Evolutionary conservation across 495 filamentous ascomycete genomes (phyloP).

Genomic region (Tuber aestivum): DNA sequence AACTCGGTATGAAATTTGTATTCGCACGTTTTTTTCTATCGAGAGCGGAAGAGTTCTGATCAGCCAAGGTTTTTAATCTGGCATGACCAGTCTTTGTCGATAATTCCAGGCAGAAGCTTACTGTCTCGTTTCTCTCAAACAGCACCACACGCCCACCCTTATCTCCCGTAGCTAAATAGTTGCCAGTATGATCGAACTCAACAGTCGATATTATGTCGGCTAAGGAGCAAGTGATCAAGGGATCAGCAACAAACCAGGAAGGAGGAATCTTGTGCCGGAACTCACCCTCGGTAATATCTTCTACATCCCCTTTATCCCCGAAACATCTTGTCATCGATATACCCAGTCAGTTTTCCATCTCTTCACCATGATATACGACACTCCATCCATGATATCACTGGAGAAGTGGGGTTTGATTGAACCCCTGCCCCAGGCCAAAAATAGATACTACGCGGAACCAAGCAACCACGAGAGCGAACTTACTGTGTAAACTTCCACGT

Average conservation of each 20-base stretch:
- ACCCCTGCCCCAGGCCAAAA: constrained; percentile 32
- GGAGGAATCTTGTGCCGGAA: constrained; percentile 6
- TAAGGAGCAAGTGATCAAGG: constrained; percentile 44
- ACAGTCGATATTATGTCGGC: constrained; percentile 99
- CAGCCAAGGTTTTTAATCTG: background rate
- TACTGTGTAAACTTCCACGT: constrained; percentile 99
- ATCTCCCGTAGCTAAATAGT: constrained; percentile 95
- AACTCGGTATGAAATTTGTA: constrained; percentile 99
- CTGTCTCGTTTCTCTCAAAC: constrained; percentile 96
- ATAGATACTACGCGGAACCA: constrained; percentile 23
- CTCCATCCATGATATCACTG: constrained; percentile 18
- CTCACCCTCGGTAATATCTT: constrained; percentile 98
- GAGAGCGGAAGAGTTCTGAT: background rate
- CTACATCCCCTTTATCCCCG: constrained; percentile 98
- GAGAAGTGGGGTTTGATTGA: constrained; percentile 31
- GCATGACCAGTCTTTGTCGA: background rate
- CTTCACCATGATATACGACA: background rate
- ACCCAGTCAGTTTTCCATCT: constrained; percentile 12
- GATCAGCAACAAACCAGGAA: background rate
- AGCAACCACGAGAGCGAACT: constrained; percentile 48
- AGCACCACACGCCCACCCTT: constrained; percentile 95
- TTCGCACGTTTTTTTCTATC: constrained; percentile 98
- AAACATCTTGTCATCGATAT: constrained; percentile 66
- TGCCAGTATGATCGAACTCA: constrained; percentile 97
- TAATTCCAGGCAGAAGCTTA: constrained; percentile 47